These are phyloP conservation scores for Naumovozyma baii DNA, from an alignment of 805 yeast species.

Conservation along the genomic window DNA sequence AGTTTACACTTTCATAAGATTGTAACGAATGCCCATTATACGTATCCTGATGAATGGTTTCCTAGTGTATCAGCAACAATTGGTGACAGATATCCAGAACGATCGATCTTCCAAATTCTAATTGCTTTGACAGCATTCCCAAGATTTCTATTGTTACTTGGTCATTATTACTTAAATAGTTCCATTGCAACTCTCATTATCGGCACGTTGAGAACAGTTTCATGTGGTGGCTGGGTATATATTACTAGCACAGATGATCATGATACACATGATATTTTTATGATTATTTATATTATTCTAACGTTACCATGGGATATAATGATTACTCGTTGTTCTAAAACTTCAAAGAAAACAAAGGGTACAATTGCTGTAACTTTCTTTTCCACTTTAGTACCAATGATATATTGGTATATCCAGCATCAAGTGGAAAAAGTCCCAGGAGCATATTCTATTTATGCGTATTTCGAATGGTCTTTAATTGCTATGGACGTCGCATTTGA, in stretches of 20 bases:
- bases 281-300: constrained; percentile 80
- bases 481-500: constrained; percentile 79
- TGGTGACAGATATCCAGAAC: constrained; percentile 94
- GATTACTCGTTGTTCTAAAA: constrained; percentile 41
- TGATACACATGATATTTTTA: constrained; percentile 89
- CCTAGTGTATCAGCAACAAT: constrained; percentile 96
- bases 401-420: constrained; percentile 87
- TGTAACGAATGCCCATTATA: constrained; percentile 74
- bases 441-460: constrained; percentile 92
- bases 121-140: constrained; percentile 94
- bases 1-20: constrained; percentile 78
- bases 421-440: constrained; percentile 81
- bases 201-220: constrained; percentile 83
- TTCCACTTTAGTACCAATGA: constrained; percentile 63
- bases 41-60: constrained; percentile 97
- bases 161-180: constrained; percentile 34
- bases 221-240: constrained; percentile 99
- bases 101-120: constrained; percentile 81
- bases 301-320: constrained; percentile 86
- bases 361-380: constrained; percentile 55
- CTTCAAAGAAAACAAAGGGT: constrained; percentile 32
- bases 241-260: constrained; percentile 96
- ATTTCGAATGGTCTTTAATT: constrained; percentile 88
- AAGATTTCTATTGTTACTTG: constrained; percentile 54
- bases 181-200: constrained; percentile 25